Evolutionary conservation across 768 basidiomycete species (phyloP), one percentile per base, ranked within the genome.

Genomic region (Leccinellum rugosiceps): DNA sequence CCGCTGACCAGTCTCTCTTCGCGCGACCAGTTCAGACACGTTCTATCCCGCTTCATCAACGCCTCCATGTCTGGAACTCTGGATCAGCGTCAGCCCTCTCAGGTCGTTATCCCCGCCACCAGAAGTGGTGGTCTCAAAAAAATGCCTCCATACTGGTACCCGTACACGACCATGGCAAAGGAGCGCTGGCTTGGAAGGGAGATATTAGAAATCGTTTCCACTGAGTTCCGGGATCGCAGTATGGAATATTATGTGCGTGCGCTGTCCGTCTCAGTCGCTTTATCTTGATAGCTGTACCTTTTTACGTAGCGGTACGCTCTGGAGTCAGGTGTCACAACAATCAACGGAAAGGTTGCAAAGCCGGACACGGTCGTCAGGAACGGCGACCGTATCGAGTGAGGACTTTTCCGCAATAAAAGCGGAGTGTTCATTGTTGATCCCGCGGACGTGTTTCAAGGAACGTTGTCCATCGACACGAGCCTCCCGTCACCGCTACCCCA

Each of bases 401-500:
- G 79, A 0, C 52, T 38, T 58, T 17, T 21, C 60, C 51, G 58
- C 35, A 54, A 43, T 56, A 48, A 48, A 8, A 0, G 43, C 34
- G n/a, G 30, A 6, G 34, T 19, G 2, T 31, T 38, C 30, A 38
- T 52, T 45, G 55, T 50, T 31, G 47, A 62, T 49, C 44, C 47
- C 35, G 2, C 6, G 14, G 6, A 34, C 10, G 5, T 56, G 26
- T 34, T 52, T 45, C 48, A 64, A 95, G 93, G 67, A 97, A 98
- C 66, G 81, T 95, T 14, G 92, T 95, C 14, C 93, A 95, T 72
- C 81, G 94, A n/a, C 97, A 99, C 69, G 97, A 99, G 73, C 97
- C 97, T 6, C 94, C 97, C 3, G 88, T 99, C 4, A 87, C 94
- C 1, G 84, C 88, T 2, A 88, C 80, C 4, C 90, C 91, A 2